A percentile compares a stretch with the other conserved stretches of the same genome.
These are phyloP conservation scores for Hanseniaspora taiwanica DNA, from an alignment of 805 yeast species.

Conservation along the genomic window DNA sequence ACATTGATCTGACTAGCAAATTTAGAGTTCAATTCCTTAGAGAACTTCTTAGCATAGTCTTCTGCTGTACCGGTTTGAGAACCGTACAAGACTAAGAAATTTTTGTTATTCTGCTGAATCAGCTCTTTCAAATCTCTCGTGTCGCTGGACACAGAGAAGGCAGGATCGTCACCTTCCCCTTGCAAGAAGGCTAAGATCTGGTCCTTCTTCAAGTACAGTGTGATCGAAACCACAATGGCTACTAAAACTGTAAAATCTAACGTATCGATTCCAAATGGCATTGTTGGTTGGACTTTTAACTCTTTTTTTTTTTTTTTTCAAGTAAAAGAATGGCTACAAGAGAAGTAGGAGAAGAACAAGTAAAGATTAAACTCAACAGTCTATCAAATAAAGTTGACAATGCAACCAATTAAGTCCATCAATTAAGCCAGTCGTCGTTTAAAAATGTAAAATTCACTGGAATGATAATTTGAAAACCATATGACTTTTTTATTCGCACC, in stretches of 20 bases:
- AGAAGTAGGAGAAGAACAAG: too few species aligned
- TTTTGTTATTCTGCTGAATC: conserved; percentile 50
- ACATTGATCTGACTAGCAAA: conserved; percentile 54
- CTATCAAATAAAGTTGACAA: too few species aligned
- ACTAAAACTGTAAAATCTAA: conserved; percentile 58
- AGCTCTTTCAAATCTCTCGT: conserved; percentile 48
- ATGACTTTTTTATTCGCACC: neutral
- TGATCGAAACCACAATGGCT: conserved; percentile 50
- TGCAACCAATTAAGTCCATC: too few species aligned
- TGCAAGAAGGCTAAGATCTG: conserved; percentile 23
- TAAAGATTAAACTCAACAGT: too few species aligned
- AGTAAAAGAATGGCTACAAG: too few species aligned
- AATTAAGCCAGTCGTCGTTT: too few species aligned
- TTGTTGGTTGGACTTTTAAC: neutral
- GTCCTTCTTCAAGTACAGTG: conserved; percentile 58
- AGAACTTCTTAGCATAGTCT: conserved; percentile 82
- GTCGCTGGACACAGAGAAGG: conserved; percentile 26
- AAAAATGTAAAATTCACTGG: too few species aligned
- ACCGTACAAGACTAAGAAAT: conserved; percentile 72
- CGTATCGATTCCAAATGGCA: conserved; percentile 42
- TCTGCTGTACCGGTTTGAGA: conserved; percentile 99
- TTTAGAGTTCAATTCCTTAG: conserved; percentile 75
- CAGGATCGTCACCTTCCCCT: conserved; percentile 23
- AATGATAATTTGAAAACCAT: neutral
- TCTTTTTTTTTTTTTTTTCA: neutral